Evolutionary conservation across 495 filamentous ascomycete genomes (phyloP).

Genomic region (Talaromyces liani): DNA sequence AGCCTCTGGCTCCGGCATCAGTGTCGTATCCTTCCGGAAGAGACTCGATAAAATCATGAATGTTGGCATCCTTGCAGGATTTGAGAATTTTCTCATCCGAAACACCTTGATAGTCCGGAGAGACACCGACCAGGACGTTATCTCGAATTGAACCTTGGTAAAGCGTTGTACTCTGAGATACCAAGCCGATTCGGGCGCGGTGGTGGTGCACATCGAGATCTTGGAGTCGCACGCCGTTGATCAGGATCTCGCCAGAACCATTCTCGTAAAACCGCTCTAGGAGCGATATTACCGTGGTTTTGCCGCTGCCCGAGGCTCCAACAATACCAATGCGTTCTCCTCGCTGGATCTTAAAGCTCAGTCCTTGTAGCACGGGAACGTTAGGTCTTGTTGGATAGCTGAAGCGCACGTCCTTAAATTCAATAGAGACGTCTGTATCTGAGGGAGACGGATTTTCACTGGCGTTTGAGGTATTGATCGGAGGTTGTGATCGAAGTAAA

Average conservation of each 20-base stretch:
- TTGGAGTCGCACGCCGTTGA: slow-evolving; percentile 43
- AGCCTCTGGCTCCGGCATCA: slow-evolving; percentile 46
- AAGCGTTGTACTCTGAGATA: slow-evolving; percentile 57
- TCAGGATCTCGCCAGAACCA: slow-evolving; percentile 41
- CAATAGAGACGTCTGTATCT: slow-evolving; percentile 10
- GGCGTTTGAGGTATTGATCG: background rate
- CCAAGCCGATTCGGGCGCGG: slow-evolving; percentile 48
- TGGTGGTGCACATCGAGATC: slow-evolving; percentile 36
- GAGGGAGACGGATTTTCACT: background rate
- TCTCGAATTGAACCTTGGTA: slow-evolving; percentile 56
- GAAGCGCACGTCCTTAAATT: slow-evolving; percentile 49
- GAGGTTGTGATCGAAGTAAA: slow-evolving; percentile 1
- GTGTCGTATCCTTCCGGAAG: slow-evolving; percentile 56
- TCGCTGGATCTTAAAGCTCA: slow-evolving; percentile 42
- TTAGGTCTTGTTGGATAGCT: slow-evolving; percentile 47
- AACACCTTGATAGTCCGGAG: slow-evolving; percentile 21
- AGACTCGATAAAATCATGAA: slow-evolving; percentile 53
- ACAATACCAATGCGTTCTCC: slow-evolving; percentile 65
- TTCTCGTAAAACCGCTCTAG: slow-evolving; percentile 59
- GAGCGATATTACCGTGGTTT: slow-evolving; percentile 59
- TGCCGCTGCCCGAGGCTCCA: slow-evolving; percentile 65
- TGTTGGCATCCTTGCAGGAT: slow-evolving; percentile 53
- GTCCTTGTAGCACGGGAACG: slow-evolving; percentile 39
- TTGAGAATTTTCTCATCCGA: slow-evolving; percentile 28
- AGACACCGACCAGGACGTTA: slow-evolving; percentile 47